Evolutionary conservation across 192 early-diverging fungal genomes (phyloP), one percentile per base, ranked within the genome.

Genomic region (Backusella luteola): DNA sequence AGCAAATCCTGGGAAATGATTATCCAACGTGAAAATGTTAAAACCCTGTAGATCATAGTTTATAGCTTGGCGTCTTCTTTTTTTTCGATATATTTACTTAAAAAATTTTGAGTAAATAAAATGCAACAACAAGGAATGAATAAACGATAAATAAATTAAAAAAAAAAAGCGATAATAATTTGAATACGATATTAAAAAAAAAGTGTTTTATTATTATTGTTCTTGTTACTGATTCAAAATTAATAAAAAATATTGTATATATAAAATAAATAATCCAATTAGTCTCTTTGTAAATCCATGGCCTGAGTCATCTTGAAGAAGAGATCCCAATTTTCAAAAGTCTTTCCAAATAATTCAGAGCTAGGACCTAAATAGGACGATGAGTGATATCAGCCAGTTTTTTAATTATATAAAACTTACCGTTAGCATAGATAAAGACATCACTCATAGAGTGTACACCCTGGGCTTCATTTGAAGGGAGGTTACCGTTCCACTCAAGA

Each of bases 401-500:
- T 32, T 35, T 29, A 39, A 17, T 17, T 19, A 5, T 44, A 17
- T 34, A 34, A 8, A 21, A 12, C 26, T 76, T 76, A 76, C 74
- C 76, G 17, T 77, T 41, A 46, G 83, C 76, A 75, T 83, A 86
- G 52, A 86, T 66, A 46, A 83, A 82, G 29, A 87, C 86, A 77
- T 87, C 86, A 73, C 80, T 80, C 70, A 87, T 80, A 32, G 84
- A 84, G 71, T 87, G 86, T 34, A 84, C 82, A 74, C 84, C 84
- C 49, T 82, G 80, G 4, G 23, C 0, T 21, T 85, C 77, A 23
- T 21, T 73, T 23, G 19, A 15, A 23, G 73, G 38, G 34, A 87
- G 7, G 66, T 81, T 85, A 0, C 68, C 38, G 35, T 38, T n/a
- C 78, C 76, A 76, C 38, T 66, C 9, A 52, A 85, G 75, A 14